These are phyloP conservation scores for Populus pruinosa DNA, from an alignment of 345 rosid species.

Conservation along the genomic window DNA sequence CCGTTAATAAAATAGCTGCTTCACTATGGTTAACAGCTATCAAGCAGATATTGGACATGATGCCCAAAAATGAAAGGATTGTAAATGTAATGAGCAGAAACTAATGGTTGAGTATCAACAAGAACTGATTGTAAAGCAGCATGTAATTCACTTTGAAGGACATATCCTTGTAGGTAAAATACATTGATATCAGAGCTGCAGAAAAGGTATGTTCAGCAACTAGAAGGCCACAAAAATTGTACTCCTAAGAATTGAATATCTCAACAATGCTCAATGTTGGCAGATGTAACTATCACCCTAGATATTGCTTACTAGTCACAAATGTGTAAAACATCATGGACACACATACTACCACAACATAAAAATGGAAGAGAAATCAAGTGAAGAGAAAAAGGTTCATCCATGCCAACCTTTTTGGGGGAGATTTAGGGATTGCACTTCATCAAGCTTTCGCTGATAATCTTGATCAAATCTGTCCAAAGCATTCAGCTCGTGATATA, in stretches of 20 bases:
- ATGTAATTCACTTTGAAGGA: neutral
- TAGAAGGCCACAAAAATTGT: neutral
- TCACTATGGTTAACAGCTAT: neutral
- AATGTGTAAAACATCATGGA: neutral
- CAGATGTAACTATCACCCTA: neutral
- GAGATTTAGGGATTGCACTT: slow-evolving; percentile 49
- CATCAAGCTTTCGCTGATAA: slow-evolving; percentile 49
- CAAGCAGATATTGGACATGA: neutral
- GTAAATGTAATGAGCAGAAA: neutral
- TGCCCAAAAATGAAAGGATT: neutral
- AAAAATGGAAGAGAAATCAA: neutral
- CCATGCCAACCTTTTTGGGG: slow-evolving; percentile 46
- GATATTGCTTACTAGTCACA: neutral
- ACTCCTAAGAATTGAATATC: too few relatives aligned
- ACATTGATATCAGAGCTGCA: neutral
- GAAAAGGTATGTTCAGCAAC: neutral
- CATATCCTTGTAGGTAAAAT: neutral
- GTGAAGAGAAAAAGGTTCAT: neutral
- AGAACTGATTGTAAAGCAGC: neutral
- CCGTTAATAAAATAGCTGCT: slow-evolving; percentile 4
- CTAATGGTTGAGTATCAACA: neutral
- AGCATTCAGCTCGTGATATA: slow-evolving; percentile 64
- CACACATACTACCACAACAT: neutral
- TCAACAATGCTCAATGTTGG: neutral
- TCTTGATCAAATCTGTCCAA: slow-evolving; percentile 70